Percentiles rank a stretch among this genome's conserved stretches.
These are phyloP conservation scores for Pyrrhoderma noxium DNA, from an alignment of 1,284 basidiomycete species.

Conservation along the genomic window DNA sequence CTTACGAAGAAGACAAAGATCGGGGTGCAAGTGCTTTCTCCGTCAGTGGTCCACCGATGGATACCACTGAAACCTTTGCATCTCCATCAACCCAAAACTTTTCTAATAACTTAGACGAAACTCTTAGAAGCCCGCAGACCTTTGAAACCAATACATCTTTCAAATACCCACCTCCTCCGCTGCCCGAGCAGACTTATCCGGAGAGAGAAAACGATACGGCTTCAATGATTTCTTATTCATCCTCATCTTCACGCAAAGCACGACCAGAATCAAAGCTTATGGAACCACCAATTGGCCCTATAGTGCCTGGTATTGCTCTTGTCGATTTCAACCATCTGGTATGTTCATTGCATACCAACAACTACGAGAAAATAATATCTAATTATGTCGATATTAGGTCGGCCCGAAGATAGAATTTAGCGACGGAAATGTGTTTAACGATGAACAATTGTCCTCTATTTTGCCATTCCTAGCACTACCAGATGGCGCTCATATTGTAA, in stretches of 20 bases:
- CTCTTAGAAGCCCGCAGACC: slow-evolving; percentile 14
- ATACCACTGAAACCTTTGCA: not conserved
- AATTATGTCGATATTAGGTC: slow-evolving; percentile 42
- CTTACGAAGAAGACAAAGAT: not conserved
- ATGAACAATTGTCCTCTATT: slow-evolving; percentile 76
- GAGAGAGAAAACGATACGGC: slow-evolving; percentile 37
- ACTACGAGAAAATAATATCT: slow-evolving; percentile 13
- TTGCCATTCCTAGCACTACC: slow-evolving; percentile 97
- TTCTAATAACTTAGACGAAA: slow-evolving; percentile 4
- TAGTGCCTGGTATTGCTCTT: slow-evolving; percentile 77
- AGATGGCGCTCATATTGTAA: slow-evolving; percentile 90
- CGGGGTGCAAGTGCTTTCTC: slow-evolving; percentile 2
- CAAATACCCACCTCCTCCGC: slow-evolving; percentile 50
- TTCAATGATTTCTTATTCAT: slow-evolving; percentile 57
- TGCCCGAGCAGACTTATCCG: slow-evolving; percentile 30
- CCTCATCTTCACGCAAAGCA: slow-evolving; percentile 62
- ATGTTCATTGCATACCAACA: slow-evolving; percentile 22
- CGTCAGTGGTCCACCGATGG: not conserved
- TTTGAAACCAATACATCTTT: slow-evolving; percentile 21
- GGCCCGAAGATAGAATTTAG: slow-evolving; percentile 87
- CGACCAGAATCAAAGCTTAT: slow-evolving; percentile 70
- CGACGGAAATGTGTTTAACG: slow-evolving; percentile 62
- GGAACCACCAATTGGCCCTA: slow-evolving; percentile 46
- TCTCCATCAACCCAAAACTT: not conserved
- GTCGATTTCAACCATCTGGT: slow-evolving; percentile 91